Evolutionary conservation across 345 rosid species (phyloP), one percentile per base, ranked within the genome.

Genomic region (Kernera saxatilis): DNA sequence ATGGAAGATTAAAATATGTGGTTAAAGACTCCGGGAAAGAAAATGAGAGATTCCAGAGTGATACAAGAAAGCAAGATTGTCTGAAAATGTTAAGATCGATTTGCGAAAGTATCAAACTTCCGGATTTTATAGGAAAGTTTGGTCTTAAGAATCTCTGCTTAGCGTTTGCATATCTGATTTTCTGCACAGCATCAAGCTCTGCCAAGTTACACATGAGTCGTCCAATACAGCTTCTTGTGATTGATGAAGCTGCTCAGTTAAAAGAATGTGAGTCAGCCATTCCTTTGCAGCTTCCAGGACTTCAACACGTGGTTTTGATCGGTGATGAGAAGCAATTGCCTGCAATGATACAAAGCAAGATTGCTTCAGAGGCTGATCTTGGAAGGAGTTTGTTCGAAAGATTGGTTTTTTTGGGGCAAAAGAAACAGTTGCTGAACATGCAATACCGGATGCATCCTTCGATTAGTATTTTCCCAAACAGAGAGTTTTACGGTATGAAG

Each of bases 381-480:
- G 86, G 97, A 6, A 84, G 90, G 72, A 91, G 97, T 80, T 65
- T 86, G 50, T 88, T 88, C 64, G 84, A 85, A 45, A 86, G 94
- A 75, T 64, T 90, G 59, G 84, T 69, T 8, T 44, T 71, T 3
- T 64, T 88, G 36, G 87, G 86, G 10, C 77, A 82, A 2, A 5
- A 77, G 14, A 91, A 83, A 72, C 85, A 84, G 66, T 79, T 85
- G 23, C 63, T 91, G 5, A 64, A 82, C 55, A 79, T 78, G 33
- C 97, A 88, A 67, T 86, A 88, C 69, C 73, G 97, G 19, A 91
- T 91, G 97, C 97, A 91, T 79, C 97, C 94, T 5, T 73, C 81
- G 0, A 88, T 91, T 15, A 85, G 92, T 66, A 45, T 3, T 52
- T 88, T 91, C 39, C 94, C 97, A 0, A 91, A 77, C 61, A 61